Evolutionary conservation across 768 basidiomycete species (phyloP).

Genomic region (Hygrophorus pudorinus): DNA sequence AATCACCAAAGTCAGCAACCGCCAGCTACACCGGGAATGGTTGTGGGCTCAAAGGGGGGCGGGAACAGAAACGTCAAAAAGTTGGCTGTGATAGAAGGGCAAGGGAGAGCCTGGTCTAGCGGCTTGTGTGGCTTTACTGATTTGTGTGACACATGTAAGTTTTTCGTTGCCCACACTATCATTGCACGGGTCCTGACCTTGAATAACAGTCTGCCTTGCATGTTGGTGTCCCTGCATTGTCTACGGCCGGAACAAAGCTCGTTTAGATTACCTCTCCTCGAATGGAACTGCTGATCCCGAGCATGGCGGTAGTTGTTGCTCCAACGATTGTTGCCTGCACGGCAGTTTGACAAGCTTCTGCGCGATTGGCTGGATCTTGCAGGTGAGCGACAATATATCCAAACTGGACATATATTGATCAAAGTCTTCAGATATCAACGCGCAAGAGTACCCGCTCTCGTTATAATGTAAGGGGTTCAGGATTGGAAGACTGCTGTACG

Average conservation of each 20-base stretch:
- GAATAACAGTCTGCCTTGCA: constrained; percentile 15
- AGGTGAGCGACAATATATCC: constrained; percentile 18
- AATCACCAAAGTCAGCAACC: too few species aligned
- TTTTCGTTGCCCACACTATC: too few species aligned
- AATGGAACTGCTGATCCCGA: constrained; percentile 25
- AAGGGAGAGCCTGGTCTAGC: too few species aligned
- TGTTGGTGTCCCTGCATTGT: constrained; percentile 30
- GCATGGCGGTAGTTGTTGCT: constrained; percentile 22
- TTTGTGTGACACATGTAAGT: too few species aligned
- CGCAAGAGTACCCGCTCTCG: constrained; percentile 31
- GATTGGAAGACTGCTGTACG: constrained; percentile 29
- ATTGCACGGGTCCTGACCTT: too few species aligned
- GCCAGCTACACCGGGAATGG: too few species aligned
- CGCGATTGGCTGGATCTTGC: constrained; percentile 29
- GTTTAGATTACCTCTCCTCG: constrained; percentile 21
- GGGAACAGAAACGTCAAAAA: too few species aligned
- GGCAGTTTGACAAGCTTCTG: constrained; percentile 17
- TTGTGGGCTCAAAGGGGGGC: too few species aligned
- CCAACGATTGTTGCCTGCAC: constrained; percentile 28
- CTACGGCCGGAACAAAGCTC: constrained; percentile 27
- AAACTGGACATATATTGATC: neutral
- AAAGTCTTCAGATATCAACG: constrained; percentile 17
- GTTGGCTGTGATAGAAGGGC: too few species aligned
- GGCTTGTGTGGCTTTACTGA: too few species aligned
- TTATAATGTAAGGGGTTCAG: constrained; percentile 37